Base-by-base conservation (phyloP, 495 filamentous ascomycete genomes). In the Corynascus novoguineensis region DNA sequence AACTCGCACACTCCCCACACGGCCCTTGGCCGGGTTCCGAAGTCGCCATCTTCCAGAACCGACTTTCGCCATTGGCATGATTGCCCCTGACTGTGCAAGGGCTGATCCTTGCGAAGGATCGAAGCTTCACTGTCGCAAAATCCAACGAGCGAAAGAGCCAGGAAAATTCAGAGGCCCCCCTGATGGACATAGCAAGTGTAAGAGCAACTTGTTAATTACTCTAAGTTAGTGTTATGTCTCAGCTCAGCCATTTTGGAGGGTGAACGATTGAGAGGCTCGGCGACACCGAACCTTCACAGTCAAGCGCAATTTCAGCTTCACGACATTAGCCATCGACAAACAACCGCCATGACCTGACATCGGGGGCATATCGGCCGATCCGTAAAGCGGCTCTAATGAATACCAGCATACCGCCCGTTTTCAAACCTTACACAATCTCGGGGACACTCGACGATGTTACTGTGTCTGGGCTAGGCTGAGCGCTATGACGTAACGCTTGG, bases 181-280 rank as follows among this genome's bases (percentile, higher is more conserved):
- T n/a, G n/a, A n/a, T n/a, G n/a, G n/a, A n/a, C n/a, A n/a, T n/a
- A n/a, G n/a, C n/a, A n/a, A n/a, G n/a, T n/a, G n/a, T n/a, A n/a
- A n/a, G 15, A 32, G 27, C 28, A 21, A 21, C 3, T 21, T 14
- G 28, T 37, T 50, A n/a, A n/a, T n/a, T n/a, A n/a, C n/a, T n/a
- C n/a, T n/a, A n/a, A n/a, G n/a, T n/a, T n/a, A n/a, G n/a, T n/a
- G n/a, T n/a, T n/a, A n/a, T n/a, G 48, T 50, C 31, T 50, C 48
- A 50, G 29, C 48, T 25, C 48, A 50, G 31, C 48, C 31, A 11
- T 50, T 15, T 50, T 21, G 32, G 28, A n/a, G n/a, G n/a, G n/a
- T n/a, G n/a, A 27, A 7, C 9, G 15, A 50, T 15, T 25, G n/a
- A 35, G 24, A 37, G 12, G 25, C 48, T 50, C 48, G 31, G 48